Percentiles rank a stretch among this genome's conserved stretches.
Conservation (phyloP, 1,284 basidiomycete genomes). For the Termitomyces sp. region DNA sequence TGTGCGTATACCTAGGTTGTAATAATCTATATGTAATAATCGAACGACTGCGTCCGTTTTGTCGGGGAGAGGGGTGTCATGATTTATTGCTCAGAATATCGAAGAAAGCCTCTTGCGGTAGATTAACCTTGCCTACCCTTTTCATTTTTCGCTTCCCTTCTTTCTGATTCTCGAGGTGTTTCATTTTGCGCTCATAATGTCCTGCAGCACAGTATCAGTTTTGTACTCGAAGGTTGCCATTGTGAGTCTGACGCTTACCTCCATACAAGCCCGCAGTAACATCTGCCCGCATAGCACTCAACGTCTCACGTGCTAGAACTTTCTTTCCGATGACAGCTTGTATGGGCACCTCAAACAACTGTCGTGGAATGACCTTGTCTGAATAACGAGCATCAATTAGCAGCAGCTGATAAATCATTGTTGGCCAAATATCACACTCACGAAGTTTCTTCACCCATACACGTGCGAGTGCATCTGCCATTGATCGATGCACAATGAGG, state of each 20-base stretch:
- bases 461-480: constrained; percentile 67
- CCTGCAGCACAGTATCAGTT: constrained; percentile 34
- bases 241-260: constrained; percentile 40
- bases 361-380: constrained; percentile 89
- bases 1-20: constrained; percentile 18
- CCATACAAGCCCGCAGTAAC: constrained; percentile 95
- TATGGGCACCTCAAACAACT: constrained; percentile 92
- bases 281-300: constrained; percentile 87
- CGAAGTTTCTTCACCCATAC: constrained; percentile 89
- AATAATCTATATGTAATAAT: constrained; percentile 13
- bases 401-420: neutral
- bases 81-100: constrained; percentile 62
- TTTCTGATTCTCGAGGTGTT: constrained; percentile 90
- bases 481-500: constrained; percentile 77
- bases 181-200: constrained; percentile 88
- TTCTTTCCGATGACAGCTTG: constrained; percentile 84
- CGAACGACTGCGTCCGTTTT: neutral
- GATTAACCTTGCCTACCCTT: constrained; percentile 78
- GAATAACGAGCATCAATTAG: constrained; percentile 6
- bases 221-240: neutral
- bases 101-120: constrained; percentile 90
- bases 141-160: constrained; percentile 87
- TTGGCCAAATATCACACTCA: constrained; percentile 36
- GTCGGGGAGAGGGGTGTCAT: constrained; percentile 4
- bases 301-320: constrained; percentile 84